Percentiles rank a stretch among this genome's conserved stretches.
These are phyloP conservation scores for Rhizoclosmatium sp. DNA, from an alignment of 192 early-diverging fungal genomes.

Conservation along the genomic window DNA sequence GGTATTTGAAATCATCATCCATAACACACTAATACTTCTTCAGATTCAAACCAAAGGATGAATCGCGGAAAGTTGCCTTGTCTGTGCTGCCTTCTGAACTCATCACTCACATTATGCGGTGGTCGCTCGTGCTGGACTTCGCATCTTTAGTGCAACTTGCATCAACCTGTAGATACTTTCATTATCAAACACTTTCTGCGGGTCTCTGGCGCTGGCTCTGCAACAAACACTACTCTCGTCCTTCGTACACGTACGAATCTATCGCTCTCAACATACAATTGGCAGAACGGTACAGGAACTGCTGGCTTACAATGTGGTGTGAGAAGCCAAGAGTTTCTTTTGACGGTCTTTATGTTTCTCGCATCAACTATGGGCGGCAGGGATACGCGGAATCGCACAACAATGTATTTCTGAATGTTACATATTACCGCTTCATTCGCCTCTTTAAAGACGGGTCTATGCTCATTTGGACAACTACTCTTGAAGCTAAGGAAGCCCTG, in stretches of 20 bases:
- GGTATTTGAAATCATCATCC: not conserved
- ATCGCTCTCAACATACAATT: not conserved
- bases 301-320: slow-evolving; percentile 33
- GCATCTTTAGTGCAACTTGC: slow-evolving; percentile 20
- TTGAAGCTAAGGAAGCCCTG: slow-evolving; percentile 32
- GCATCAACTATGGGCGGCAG: slow-evolving; percentile 40
- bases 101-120: slow-evolving; percentile 17
- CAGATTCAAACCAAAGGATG: slow-evolving; percentile 30
- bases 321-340: slow-evolving; percentile 28
- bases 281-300: slow-evolving; percentile 5
- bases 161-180: slow-evolving; percentile 23
- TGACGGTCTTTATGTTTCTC: slow-evolving; percentile 37
- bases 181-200: slow-evolving; percentile 10
- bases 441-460: slow-evolving; percentile 35
- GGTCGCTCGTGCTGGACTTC: slow-evolving; percentile 30
- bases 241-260: not conserved
- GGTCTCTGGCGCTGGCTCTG: slow-evolving; percentile 27
- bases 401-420: slow-evolving; percentile 38
- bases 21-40: not conserved
- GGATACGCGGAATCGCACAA: slow-evolving; percentile 32
- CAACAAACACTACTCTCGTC: slow-evolving; percentile 5
- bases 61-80: not conserved
- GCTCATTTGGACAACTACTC: slow-evolving; percentile 31
- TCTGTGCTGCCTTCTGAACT: slow-evolving; percentile 29
- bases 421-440: slow-evolving; percentile 37